Conservation (phyloP, 2,329 filamentous ascomycete species). For the Biscogniauxia marginata region DNA sequence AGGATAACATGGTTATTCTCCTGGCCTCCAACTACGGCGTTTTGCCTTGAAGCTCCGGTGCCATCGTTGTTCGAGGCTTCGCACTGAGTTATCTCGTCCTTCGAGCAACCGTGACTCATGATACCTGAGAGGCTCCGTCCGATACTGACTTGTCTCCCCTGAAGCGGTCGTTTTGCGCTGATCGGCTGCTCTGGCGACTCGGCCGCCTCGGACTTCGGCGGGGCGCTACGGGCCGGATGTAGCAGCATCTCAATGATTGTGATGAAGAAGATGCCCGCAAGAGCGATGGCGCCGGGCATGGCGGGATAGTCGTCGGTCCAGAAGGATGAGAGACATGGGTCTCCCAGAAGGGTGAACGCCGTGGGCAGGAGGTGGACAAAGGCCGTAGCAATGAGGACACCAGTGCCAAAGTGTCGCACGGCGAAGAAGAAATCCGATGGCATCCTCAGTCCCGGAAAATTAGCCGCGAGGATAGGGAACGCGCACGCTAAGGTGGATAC, state of each 20-base stretch:
- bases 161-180: conserved; percentile 26
- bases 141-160: conserved; percentile 36
- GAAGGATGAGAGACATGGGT: conserved; percentile 44
- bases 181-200: conserved; percentile 17
- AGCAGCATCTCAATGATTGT: conserved; percentile 58
- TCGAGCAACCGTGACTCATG: neutral
- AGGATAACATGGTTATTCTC: neutral
- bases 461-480: conserved; percentile 54
- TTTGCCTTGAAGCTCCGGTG: neutral
- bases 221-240: conserved; percentile 39
- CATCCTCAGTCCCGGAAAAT: conserved; percentile 52
- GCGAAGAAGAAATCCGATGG: conserved; percentile 55
- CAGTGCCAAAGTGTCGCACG: conserved; percentile 58
- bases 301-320: conserved; percentile 45
- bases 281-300: conserved; percentile 47
- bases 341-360: conserved; percentile 40
- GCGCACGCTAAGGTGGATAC: conserved; percentile 48
- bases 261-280: conserved; percentile 43
- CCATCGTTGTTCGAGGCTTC: neutral
- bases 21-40: neutral
- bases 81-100: neutral
- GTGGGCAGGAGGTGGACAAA: conserved; percentile 53
- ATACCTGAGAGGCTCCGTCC: conserved; percentile 32
- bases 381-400: conserved; percentile 61
- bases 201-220: conserved; percentile 3